Percentiles rank a stretch among this genome's conserved stretches.
Evolutionary conservation across 345 rosid species (phyloP).

Genomic region (Ceriops zippeliana): DNA sequence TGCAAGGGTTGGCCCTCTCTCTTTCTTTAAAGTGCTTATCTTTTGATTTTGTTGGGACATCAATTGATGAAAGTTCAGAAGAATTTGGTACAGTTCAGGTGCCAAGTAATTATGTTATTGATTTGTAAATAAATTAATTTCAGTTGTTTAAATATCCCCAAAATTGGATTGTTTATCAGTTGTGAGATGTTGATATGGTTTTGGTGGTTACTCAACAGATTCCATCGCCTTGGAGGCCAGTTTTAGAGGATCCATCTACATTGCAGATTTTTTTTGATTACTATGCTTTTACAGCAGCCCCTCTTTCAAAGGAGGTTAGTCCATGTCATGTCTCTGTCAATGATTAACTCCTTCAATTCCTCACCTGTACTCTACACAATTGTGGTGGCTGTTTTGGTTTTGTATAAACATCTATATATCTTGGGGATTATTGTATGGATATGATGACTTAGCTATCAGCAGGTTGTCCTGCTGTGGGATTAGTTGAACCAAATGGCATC

Average conservation of each 20-base stretch:
- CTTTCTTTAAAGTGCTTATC: slow-evolving; percentile 93
- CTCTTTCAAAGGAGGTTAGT: slow-evolving; percentile 94
- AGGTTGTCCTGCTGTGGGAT: too few relatives aligned
- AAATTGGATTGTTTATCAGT: slow-evolving; percentile 6
- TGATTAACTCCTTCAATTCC: not conserved
- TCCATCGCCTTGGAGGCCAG: slow-evolving; percentile 83
- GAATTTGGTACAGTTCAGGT: slow-evolving; percentile 99
- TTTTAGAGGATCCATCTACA: slow-evolving; percentile 89
- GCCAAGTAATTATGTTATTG: slow-evolving; percentile 1
- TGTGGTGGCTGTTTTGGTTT: too few relatives aligned
- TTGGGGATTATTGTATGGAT: too few relatives aligned
- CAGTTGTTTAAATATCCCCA: slow-evolving; percentile 5
- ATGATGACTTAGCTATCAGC: too few relatives aligned
- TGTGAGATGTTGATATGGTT: slow-evolving; percentile 6
- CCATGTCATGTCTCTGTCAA: not conserved
- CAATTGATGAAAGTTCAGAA: slow-evolving; percentile 96
- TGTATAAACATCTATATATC: too few relatives aligned
- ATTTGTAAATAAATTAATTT: not conserved
- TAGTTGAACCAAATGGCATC: too few relatives aligned
- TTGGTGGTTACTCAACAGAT: slow-evolving; percentile 45
- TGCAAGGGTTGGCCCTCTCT: slow-evolving; percentile 96
- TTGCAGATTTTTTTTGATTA: slow-evolving; percentile 95
- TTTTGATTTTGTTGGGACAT: slow-evolving; percentile 97
- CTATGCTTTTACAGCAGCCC: slow-evolving; percentile 66
- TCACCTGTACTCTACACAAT: too few relatives aligned